Evolutionary conservation across 768 basidiomycete genomes (phyloP).

Genomic region (Trametes punicea): DNA sequence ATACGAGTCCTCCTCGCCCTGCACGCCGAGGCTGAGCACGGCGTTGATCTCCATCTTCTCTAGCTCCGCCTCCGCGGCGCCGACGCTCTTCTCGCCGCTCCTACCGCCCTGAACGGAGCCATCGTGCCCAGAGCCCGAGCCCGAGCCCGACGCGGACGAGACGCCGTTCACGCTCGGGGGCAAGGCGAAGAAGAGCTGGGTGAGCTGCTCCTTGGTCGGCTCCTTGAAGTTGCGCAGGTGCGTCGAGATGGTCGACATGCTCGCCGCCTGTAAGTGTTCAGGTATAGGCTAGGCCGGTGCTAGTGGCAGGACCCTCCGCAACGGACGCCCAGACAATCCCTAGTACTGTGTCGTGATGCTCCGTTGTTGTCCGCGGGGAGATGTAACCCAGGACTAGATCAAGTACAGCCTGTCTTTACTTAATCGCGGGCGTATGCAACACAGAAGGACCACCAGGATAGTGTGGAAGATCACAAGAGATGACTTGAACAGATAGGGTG

Average conservation of each 20-base stretch:
- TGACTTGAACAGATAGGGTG: no score
- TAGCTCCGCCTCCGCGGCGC: constrained; percentile 36
- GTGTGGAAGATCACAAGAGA: no score
- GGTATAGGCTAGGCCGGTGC: not conserved
- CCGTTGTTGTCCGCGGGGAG: no score
- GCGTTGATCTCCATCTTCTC: constrained; percentile 88
- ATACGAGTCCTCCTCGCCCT: constrained; percentile 89
- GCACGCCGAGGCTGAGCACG: constrained; percentile 71
- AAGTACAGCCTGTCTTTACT: no score
- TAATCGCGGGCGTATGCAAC: no score
- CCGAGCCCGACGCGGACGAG: not conserved
- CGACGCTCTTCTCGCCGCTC: constrained; percentile 20
- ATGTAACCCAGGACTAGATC: no score
- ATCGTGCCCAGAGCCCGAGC: not conserved
- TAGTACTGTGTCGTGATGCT: no score
- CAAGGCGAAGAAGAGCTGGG: constrained; percentile 83
- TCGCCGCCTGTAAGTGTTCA: not conserved
- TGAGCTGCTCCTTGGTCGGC: constrained; percentile 83
- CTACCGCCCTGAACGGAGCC: not conserved
- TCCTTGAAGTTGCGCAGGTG: constrained; percentile 91
- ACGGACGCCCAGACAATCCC: no score
- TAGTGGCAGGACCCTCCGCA: no score
- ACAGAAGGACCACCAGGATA: no score
- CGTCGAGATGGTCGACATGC: constrained; percentile 80
- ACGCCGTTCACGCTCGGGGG: constrained; percentile 41